Base-by-base conservation (phyloP, 345 rosid genomes). In the Sonneratia caseolaris region DNA sequence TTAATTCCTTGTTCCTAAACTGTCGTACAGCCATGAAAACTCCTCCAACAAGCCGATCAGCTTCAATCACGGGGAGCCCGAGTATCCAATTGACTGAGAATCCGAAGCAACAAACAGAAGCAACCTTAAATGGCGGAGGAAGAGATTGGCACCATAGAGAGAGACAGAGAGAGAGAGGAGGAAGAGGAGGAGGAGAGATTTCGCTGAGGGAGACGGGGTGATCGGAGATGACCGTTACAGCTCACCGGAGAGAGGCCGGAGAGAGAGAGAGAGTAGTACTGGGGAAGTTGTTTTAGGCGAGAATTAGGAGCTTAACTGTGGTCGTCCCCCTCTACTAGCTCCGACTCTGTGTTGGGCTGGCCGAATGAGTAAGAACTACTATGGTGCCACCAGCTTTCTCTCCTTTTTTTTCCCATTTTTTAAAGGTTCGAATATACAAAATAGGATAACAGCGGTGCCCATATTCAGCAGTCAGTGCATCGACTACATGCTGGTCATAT, bases 151-250 rank as follows among this genome's bases (percentile, higher is more conserved):
- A 12, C 5, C 7, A 47, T 9, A 40, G 51, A 47, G 51, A 47
- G 51, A 47, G 51, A 47, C 15, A 27, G 24, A 47, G 51, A 47
- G 48, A 0, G 32, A 18, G 32, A 35, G 14, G 11, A 37, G 47
- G 38, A 65, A 62, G 32, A 27, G 32, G 32, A 27, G 32, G 32
- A 27, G 32, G 32, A 27, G 32, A 43, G 61, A 66, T 42, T 42
- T 42, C 10, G 45, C 10, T 42, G 45, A 42, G 10, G 45, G 2
- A 42, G 45, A 42, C 7, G 45, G 32, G 37, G 35, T 24, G 57
- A 53, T 72, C 79, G 74, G 77, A 24, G 74, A 82, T 74, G 84
- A 86, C 90, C 86, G 90, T 89, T 83, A 80, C 72, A 72, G 74
- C 21, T 66, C 2, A 45, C 86, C 89, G 79, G 84, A 69, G 68